phyloP scores from a whole-genome alignment of 805 yeast genomes.

The Yarrowia hollandica region DNA sequence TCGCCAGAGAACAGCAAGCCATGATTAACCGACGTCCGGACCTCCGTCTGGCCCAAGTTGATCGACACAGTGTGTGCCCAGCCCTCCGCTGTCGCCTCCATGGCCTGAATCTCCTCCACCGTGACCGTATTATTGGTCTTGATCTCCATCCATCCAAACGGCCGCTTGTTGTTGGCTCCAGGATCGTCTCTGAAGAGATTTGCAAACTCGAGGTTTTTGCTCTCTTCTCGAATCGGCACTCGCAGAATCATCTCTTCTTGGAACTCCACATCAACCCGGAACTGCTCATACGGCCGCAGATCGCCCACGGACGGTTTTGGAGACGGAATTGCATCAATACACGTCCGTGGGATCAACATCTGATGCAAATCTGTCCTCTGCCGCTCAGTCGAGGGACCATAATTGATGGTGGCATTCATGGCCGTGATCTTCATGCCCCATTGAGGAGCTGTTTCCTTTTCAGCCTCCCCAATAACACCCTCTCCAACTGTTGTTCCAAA shows the following conservation, averaged over 20 bases:
- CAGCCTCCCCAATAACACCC: too few species aligned
- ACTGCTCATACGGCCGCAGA: conserved; percentile 56
- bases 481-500: too few species aligned
- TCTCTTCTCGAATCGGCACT: conserved; percentile 79
- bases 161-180: conserved; percentile 49
- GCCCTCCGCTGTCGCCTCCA: conserved; percentile 57
- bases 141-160: conserved; percentile 92
- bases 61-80: conserved; percentile 53
- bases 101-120: conserved; percentile 49
- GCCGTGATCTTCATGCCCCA: conserved; percentile 62
- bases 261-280: conserved; percentile 56
- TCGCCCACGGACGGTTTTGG: conserved; percentile 52
- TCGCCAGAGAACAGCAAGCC: conserved; percentile 69
- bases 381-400: conserved; percentile 96
- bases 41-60: conserved; percentile 56
- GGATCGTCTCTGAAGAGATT: conserved; percentile 39
- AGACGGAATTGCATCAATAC: conserved; percentile 54
- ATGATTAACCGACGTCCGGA: conserved; percentile 85
- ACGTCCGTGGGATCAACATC: conserved; percentile 65
- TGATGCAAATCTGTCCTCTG: conserved; percentile 67
- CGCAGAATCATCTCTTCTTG: conserved; percentile 68
- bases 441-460: conserved; percentile 53
- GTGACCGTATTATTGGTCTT: conserved; percentile 57
- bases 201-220: conserved; percentile 62
- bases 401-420: conserved; percentile 64